phyloP scores from a whole-genome alignment of 2,329 filamentous ascomycete genomes.

The Geosmithia morbida region DNA sequence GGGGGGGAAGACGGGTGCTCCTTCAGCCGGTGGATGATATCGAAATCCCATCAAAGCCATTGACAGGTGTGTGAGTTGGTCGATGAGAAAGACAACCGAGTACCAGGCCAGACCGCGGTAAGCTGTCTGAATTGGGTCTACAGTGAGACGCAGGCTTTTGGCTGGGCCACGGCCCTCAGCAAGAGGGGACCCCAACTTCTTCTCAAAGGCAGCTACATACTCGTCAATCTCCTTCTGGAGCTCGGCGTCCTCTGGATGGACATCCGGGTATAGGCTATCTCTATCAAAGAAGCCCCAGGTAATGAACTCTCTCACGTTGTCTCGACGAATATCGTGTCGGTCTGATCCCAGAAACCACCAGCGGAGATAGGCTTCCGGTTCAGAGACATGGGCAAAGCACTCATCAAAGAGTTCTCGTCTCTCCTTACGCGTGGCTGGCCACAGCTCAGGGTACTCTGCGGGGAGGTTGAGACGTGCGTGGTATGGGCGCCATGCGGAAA shows the following conservation, averaged over 20 bases:
- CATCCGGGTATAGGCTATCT: constrained; percentile 11
- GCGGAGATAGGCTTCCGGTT: constrained; percentile 40
- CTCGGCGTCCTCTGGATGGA: constrained; percentile 12
- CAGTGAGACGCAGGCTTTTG: constrained; percentile 44
- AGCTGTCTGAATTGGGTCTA: constrained; percentile 46
- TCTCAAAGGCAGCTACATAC: constrained; percentile 37
- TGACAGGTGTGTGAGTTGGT: constrained; percentile 30
- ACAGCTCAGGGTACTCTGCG: constrained; percentile 22
- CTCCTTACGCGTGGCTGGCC: constrained; percentile 24
- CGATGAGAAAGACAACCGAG: constrained; percentile 36
- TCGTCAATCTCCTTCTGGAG: constrained; percentile 25
- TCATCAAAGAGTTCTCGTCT: constrained; percentile 40
- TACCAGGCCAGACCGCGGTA: constrained; percentile 55
- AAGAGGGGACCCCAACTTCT: constrained; percentile 33
- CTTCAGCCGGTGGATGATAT: constrained; percentile 23
- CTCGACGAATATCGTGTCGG: constrained; percentile 40
- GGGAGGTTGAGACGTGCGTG: constrained; percentile 19
- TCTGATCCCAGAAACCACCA: constrained; percentile 54
- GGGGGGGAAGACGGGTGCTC: constrained; percentile 35
- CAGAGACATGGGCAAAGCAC: constrained; percentile 38
- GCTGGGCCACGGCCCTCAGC: constrained; percentile 39
- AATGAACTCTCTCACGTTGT: constrained; percentile 55
- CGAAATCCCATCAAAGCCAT: constrained; percentile 34
- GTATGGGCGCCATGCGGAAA: constrained; percentile 26
- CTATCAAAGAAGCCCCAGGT: constrained; percentile 53